Evolutionary conservation across 2,329 filamentous ascomycete species (phyloP).

Genomic region (Pleoardoris graminearum): DNA sequence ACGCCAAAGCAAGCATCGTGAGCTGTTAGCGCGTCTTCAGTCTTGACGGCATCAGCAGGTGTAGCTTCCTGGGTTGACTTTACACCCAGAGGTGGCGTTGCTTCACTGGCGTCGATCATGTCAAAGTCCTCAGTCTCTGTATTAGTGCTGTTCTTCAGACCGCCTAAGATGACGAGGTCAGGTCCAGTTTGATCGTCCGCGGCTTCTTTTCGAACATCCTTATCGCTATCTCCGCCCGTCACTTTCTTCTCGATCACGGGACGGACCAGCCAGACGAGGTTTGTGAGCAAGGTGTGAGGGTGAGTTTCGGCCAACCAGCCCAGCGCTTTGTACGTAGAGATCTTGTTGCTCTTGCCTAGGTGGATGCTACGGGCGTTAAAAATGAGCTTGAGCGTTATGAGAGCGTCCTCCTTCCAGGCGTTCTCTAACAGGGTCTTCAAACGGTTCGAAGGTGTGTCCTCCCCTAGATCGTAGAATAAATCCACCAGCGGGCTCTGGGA

Average conservation of each 20-base stretch:
- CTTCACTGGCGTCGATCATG: slow-evolving; percentile 49
- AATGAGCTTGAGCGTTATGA: slow-evolving; percentile 61
- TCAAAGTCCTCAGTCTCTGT: slow-evolving; percentile 38
- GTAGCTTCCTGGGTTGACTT: too few relatives aligned
- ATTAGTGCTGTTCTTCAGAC: neutral
- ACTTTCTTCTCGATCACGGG: slow-evolving; percentile 61
- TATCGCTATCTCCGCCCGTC: slow-evolving; percentile 39
- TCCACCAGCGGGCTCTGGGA: slow-evolving; percentile 56
- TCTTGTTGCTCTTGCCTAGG: slow-evolving; percentile 57
- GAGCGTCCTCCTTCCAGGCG: slow-evolving; percentile 56
- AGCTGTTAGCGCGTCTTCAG: slow-evolving; percentile 10
- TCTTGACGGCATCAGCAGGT: slow-evolving; percentile 17
- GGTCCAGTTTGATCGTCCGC: neutral
- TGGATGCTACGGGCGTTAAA: slow-evolving; percentile 66
- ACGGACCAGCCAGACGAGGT: slow-evolving; percentile 60
- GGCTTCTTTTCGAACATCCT: slow-evolving; percentile 3
- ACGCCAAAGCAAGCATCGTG: slow-evolving; percentile 45
- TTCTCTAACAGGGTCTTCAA: slow-evolving; percentile 50
- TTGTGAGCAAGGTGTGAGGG: slow-evolving; percentile 57
- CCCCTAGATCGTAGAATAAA: slow-evolving; percentile 58
- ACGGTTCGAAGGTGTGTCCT: slow-evolving; percentile 42
- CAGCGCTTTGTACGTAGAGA: slow-evolving; percentile 56
- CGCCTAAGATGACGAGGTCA: neutral
- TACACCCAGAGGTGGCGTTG: too few relatives aligned
- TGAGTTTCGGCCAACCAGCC: slow-evolving; percentile 62